Evolutionary conservation across 495 filamentous ascomycete species (phyloP), one percentile per base, ranked within the genome.

Genomic region (Penicillium robsamsonii): DNA sequence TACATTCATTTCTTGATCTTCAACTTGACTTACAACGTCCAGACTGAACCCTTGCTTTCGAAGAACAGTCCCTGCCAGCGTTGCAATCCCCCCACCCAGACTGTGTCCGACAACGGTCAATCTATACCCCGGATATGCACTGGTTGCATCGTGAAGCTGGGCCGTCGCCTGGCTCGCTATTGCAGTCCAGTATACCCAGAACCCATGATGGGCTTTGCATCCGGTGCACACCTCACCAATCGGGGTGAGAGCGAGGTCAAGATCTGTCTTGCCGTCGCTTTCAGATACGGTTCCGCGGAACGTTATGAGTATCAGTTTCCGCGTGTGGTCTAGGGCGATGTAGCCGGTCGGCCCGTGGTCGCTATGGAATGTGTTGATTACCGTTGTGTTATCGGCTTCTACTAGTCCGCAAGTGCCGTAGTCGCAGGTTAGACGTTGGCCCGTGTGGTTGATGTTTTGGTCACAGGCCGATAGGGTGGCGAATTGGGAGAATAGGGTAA

Each of bases 61-160:
- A 41, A 87, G 65, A 52, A 78, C 72, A 13, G 75, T 81, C 0
- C 83, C 83, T 0, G 75, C 84, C 6, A 90, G 53, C 2, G 75
- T 78, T 17, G 79, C 83, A 40, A 88, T 70, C 7, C 84, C 85
- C 33, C 70, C 87, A 42, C 87, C 87, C 5, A 87, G 76, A 35
- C 80, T 84, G 70, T 89, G 85, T 5, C 87, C 87, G 0, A 83
- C 84, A 11, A 81, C 64, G 18, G 79, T 65, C 58, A 89, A 56
- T 24, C 65, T 65, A 66, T 81, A 86, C 24, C 38, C 57, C 0
- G 85, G 81, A 64, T 87, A 59, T 7, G 25, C 48, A 10, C 25
- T 40, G 4, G 51, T 31, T 17, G 70, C 68, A n/a, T 75, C 60
- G 3, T 53, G 54, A 2, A 70, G 52, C 46, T 80, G 64, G 0